Base-by-base conservation (phyloP, 2,329 filamentous ascomycete genomes). In the Trichothecium roseum region DNA sequence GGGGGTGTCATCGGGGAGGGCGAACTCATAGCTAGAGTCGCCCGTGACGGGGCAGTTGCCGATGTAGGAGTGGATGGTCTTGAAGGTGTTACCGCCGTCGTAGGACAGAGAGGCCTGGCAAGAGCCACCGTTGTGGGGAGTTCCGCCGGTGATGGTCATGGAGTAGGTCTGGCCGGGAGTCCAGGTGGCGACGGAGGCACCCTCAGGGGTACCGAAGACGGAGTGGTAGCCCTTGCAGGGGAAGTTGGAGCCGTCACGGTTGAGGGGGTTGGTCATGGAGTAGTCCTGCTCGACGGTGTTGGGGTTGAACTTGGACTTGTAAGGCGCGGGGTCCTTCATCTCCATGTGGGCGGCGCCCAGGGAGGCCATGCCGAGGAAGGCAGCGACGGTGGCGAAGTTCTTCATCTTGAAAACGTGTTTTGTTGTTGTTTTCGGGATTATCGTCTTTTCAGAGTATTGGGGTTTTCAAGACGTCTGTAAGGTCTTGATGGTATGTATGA, bases 71-170 rank as follows among this genome's bases (percentile, higher is more conserved):
- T 72, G 58, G 44, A 76, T 65, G 63, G 86, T 84, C 41, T 70
- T 77, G 64, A 83, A 89, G 15, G 72, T 74, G 37, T 64, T 58
- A 32, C 81, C 83, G 42, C 73, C 65, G 60, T 89, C 81, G 57
- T 81, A 84, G 22, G 79, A 84, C 18, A 89, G 64, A 3, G 78
- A 74, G 32, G 84, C 64, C 60, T 91, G 84, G 60, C 84, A 88
- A 8, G 78, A 84, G 28, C 84, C 84, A 28, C 84, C 83, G 27
- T 66, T 63, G 60, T 86, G 82, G 35, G 56, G 57, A 31, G 76
- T 74, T 34, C 69, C 69, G 26, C 82, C 83, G 39, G 59, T 60
- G 36, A 88, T 62, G 40, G 68, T 72, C 57, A 87, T 67, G 44
- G 72, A 71, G 57, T 84, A 77, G 18, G 62, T 57, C 37, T 66